Percentiles rank a stretch among this genome's conserved stretches.
These are phyloP conservation scores for Phanerochaete carnosa DNA, from an alignment of 768 basidiomycete genomes.

Conservation along the genomic window DNA sequence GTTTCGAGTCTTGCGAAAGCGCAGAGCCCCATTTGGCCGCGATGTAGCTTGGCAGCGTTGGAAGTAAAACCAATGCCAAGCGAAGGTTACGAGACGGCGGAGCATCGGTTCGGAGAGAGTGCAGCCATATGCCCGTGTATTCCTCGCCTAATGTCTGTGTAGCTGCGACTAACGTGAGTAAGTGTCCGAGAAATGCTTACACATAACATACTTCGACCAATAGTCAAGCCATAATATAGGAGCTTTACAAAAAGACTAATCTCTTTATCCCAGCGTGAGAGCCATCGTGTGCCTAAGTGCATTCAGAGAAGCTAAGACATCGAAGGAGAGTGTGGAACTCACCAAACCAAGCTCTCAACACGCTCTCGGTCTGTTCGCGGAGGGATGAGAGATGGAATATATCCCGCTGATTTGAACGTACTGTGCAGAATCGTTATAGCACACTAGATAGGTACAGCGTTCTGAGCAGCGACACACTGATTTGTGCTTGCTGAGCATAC, in stretches of 20 bases:
- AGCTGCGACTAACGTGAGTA: conserved; percentile 37
- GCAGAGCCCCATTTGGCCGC: conserved; percentile 45
- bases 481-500: conserved; percentile 79
- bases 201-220: conserved; percentile 57
- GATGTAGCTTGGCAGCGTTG: conserved; percentile 62
- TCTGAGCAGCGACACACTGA: conserved; percentile 51
- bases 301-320: conserved; percentile 1
- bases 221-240: conserved; percentile 70
- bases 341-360: conserved; percentile 80
- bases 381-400: conserved; percentile 71
- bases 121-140: conserved; percentile 83
- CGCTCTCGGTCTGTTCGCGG: conserved; percentile 71
- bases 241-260: conserved; percentile 66
- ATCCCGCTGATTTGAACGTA: conserved; percentile 84
- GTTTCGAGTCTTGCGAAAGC: conserved; percentile 31
- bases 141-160: conserved; percentile 88
- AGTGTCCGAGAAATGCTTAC: background rate
- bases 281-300: conserved; percentile 68
- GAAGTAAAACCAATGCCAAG: conserved; percentile 57
- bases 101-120: conserved; percentile 39
- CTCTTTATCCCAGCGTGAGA: conserved; percentile 79
- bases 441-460: background rate
- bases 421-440: conserved; percentile 35
- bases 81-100: conserved; percentile 48
- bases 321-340: conserved; percentile 13